Base-by-base conservation (phyloP, 257 asterid species). In the Fraxinus quadrangulata region DNA sequence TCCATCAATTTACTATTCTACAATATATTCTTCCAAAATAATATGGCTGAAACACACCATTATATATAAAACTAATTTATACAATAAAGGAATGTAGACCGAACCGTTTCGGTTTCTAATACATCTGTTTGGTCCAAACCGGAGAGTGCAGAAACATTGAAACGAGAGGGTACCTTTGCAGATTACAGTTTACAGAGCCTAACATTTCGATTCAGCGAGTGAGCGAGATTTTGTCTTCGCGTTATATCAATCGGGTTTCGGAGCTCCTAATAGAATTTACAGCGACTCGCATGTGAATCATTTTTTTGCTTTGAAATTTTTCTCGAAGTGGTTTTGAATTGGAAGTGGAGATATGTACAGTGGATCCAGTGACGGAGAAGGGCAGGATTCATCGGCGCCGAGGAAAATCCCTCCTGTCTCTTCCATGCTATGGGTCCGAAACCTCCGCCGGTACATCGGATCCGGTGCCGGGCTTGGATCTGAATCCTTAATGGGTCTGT, bases 381-480 rank as follows among this genome's bases (percentile, higher is more conserved):
- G 88, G 74, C 87, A 81, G 47, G 89, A 85, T 0, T 78, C 89
- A 61, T 69, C 96, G 74, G 84, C 84, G 21, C 91, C 81, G 73
- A 83, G 96, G 85, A 93, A 90, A 86, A 93, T 93, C 40, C 98
- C 98, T 75, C 86, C 97, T 13, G 91, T 97, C 6, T 92, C 99
- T 36, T 89, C 98, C 70, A 96, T 96, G 99, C 95, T 91, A 0
- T 96, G 99, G 99, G 99, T 96, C 78, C 97, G 99, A 26, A 96
- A 96, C 79, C 97, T 96, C 78, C 96, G 98, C 77, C 96, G 97
- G 72, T 96, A 78, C 90, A 93, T 96, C 79, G 99, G 99, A 89
- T 90, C 97, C 84, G 99, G 96, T 17, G 91, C 98, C 3, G 99
- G 99, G 68, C 97, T 96, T 75, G 98, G 99, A 79, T 96, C 99